Base-by-base conservation (phyloP, 2,329 filamentous ascomycete genomes). In the Ambrosiella xylebori region DNA sequence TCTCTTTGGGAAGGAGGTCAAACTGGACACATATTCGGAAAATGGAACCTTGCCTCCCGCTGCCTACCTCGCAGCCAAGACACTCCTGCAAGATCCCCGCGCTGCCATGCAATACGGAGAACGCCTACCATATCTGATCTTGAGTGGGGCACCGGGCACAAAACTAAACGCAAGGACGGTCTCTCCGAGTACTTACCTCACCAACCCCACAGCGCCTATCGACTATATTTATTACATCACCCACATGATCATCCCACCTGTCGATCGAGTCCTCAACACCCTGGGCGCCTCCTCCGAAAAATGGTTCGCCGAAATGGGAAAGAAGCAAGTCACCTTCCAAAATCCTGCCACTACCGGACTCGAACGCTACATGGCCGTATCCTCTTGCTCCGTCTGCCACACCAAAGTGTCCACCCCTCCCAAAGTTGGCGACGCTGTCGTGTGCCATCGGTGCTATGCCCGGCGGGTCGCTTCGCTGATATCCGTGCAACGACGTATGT, bases 271-370 rank as follows among this genome's bases (percentile, higher is more conserved):
- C 63, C 96, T 98, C 73, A 95, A 93, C 65, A 82, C 98, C 2
- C 86, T 97, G 1, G 93, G 93, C 6, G 93, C 89, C 38, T 95
- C 93, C 67, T 86, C 97, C 0, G 75, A 86, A 15, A 78, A 81
- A 60, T 98, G 93, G 93, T 97, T 89, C 66, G 88, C 95, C 62
- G 89, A 96, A 70, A 94, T 97, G 88, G 91, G 91, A 51, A 95
- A 94, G 68, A 76, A 89, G 66, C 82, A 85, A 7, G 80, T 91
- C 51, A 27, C 27, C 27, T 27, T 27, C 27, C 27, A 27, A 27
- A 27, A 27, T 27, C 27, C 27, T 4, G 27, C 27, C 27, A 27
- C 27, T 27, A 27, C 27, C 78, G 67, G 55, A 61, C 77, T 98
- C n/a, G 93, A 97, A 66, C 85, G 81, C n/a, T 98, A 96, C 70